Conservation (phyloP, 352 stramenopile species). For the Globisporangium echinulatum region DNA sequence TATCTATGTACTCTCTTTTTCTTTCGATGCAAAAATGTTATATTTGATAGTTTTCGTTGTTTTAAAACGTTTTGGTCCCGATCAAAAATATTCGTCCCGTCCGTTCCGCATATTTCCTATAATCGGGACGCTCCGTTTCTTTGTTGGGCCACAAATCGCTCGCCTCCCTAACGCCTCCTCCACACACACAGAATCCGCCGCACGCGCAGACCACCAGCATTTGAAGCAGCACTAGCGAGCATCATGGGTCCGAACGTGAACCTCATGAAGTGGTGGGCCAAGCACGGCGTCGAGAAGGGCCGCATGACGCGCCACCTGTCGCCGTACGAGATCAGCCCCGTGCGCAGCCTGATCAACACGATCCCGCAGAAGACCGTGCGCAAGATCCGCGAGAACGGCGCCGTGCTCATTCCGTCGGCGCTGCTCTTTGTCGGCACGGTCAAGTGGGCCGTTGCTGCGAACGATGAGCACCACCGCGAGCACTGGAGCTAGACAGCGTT, state of each 20-base stretch:
- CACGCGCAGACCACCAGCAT: slow-evolving; percentile 21
- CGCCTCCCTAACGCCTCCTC: too few species aligned
- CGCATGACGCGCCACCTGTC: slow-evolving; percentile 66
- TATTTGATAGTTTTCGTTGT: too few species aligned
- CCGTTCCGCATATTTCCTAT: too few species aligned
- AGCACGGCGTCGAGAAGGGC: slow-evolving; percentile 55
- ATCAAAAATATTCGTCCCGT: too few species aligned
- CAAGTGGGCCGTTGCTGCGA: slow-evolving; percentile 64
- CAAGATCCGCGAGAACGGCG: slow-evolving; percentile 79
- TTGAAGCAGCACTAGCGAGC: slow-evolving; percentile 3
- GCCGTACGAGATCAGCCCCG: slow-evolving; percentile 57
- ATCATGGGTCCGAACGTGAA: slow-evolving; percentile 38
- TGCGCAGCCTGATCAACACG: slow-evolving; percentile 63
- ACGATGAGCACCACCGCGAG: slow-evolving; percentile 71
- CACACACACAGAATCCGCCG: slow-evolving; percentile 1
- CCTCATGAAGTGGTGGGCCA: slow-evolving; percentile 70
- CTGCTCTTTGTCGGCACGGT: slow-evolving; percentile 62
- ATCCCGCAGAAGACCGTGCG: slow-evolving; percentile 70
- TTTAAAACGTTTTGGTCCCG: too few species aligned
- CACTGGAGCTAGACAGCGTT: slow-evolving; percentile 60
- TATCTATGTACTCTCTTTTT: too few species aligned
- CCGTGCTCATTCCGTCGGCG: slow-evolving; percentile 56
- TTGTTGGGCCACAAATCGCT: too few species aligned
- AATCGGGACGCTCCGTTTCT: too few species aligned
- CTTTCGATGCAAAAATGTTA: too few species aligned